These are phyloP conservation scores for Syzygium jambos DNA, from an alignment of 345 rosid genomes.

Conservation along the genomic window DNA sequence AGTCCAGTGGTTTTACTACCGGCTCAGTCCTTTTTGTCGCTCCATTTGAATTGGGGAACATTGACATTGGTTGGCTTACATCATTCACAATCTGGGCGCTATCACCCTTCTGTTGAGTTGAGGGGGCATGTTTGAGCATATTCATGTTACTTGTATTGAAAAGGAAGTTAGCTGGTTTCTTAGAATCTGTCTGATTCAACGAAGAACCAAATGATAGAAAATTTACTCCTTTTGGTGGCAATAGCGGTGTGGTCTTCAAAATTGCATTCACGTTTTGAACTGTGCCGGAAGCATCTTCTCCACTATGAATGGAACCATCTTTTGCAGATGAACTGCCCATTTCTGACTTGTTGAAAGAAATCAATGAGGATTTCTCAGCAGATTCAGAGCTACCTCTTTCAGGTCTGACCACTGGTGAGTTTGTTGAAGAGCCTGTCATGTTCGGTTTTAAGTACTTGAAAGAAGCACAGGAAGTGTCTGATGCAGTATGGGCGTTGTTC, in stretches of 20 bases:
- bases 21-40: conserved; percentile 6
- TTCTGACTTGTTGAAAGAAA: neutral
- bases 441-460: neutral
- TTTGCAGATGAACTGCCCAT: neutral
- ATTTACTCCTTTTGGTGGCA: conserved; percentile 37
- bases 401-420: neutral
- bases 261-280: conserved; percentile 7
- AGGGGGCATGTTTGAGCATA: conserved; percentile 11
- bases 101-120: neutral
- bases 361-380: conserved; percentile 4
- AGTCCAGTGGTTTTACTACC: conserved; percentile 16
- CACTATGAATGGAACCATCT: neutral
- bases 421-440: neutral
- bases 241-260: conserved; percentile 3
- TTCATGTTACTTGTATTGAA: conserved; percentile 5
- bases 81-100: neutral
- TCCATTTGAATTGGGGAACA: conserved; percentile 5
- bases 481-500: neutral
- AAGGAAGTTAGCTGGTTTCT: conserved; percentile 9
- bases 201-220: conserved; percentile 25
- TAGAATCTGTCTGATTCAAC: conserved; percentile 2
- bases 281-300: neutral
- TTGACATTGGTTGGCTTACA: neutral
- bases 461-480: neutral
- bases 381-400: conserved; percentile 1